Evolutionary conservation across 352 stramenopile species (phyloP), one percentile per base, ranked within the genome.

Genomic region (Phytopythium delawarense): DNA sequence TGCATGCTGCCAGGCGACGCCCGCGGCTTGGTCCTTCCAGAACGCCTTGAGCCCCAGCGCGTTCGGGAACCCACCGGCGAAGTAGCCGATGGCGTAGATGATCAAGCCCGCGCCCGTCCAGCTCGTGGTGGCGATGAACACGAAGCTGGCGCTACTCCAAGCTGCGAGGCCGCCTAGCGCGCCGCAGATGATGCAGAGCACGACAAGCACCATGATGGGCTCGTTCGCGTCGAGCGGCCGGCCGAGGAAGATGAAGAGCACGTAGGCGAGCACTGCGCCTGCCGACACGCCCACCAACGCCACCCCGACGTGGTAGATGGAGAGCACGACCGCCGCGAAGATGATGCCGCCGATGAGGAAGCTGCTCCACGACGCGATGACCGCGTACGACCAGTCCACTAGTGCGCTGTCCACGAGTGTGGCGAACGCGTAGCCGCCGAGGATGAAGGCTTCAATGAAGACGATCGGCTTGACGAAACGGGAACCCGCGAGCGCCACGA

Each of bases 371-470:
- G 52, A 58, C 20, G 52, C 52, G 12, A 48, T 16, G 7, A 46
- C 52, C 20, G 35, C 32, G 21, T 58, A 58, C 35, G 52, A 58
- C 32, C 35, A 46, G 52, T 21, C 20, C 30, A 46, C 34, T 15
- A 58, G 35, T 20, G 52, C 52, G 52, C 52, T 58, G 34, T 58
- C 52, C 6, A 58, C 34, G 21, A 58, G 52, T 8, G 52, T 58
- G n/a, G 52, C 52, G 32, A 44, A 58, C 32, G 52, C 52, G n/a
- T 58, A 58, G 34, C 52, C 52, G 20, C 52, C 52, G 52, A 58
- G 52, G 32, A 58, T 28, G 52, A 46, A 58, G 18, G 34, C 52
- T 4, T 58, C 52, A 34, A 58, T 28, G 52, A 58, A 58, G 30
- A 58, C 35, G 52, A 58, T 58, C 32, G 52, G n/a, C 35, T 46